phyloP scores from a whole-genome alignment of 208 protist genomes.

The Leishmania arabica region DNA sequence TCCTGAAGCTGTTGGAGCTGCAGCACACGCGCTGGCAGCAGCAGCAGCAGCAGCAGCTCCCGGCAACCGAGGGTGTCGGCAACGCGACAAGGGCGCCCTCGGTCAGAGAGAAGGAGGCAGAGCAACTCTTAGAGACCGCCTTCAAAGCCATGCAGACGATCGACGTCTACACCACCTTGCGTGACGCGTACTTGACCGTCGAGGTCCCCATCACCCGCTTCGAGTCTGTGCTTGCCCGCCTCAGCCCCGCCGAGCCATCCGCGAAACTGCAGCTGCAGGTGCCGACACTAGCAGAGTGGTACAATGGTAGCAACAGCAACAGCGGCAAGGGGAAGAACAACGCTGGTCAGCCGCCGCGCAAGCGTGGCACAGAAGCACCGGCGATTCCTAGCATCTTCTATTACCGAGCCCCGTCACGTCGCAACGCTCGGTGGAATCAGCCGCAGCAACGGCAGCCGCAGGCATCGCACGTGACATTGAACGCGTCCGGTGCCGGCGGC shows the following conservation, averaged over 20 bases:
- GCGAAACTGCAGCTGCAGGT: conserved; percentile 5
- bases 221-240: conserved; percentile 15
- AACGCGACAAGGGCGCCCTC: not conserved
- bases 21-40: conserved; percentile 7
- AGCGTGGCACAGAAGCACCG: conserved; percentile 12
- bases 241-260: conserved; percentile 15
- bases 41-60: not conserved
- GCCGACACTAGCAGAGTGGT: conserved; percentile 23
- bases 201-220: conserved; percentile 19
- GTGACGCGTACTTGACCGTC: conserved; percentile 48
- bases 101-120: conserved; percentile 34
- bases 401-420: conserved; percentile 26
- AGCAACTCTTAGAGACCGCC: conserved; percentile 35
- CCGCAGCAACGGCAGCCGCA: conserved; percentile 1
- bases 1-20: conserved; percentile 59
- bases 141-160: conserved; percentile 28
- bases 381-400: conserved; percentile 25
- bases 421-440: conserved; percentile 6
- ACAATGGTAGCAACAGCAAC: not conserved
- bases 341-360: conserved; percentile 14
- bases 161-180: conserved; percentile 45
- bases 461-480: not conserved
- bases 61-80: not conserved
- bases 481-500: not conserved
- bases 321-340: not conserved